Evolutionary conservation across 176 grass and related monocot species (phyloP), one percentile per base, ranked within the genome.

Genomic region (Rhynchospora tenuis): DNA sequence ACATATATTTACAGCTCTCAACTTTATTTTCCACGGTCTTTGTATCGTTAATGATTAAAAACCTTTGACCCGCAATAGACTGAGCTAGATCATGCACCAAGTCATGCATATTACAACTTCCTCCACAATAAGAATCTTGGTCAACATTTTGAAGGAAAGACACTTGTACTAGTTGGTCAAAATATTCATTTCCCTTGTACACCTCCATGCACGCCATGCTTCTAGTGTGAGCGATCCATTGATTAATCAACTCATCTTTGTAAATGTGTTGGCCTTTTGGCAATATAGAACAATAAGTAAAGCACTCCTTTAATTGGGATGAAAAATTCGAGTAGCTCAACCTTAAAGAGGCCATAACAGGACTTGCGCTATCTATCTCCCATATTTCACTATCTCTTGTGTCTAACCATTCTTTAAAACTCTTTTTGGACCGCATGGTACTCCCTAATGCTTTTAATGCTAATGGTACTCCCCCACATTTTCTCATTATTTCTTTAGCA

Each of bases 401-500:
- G 5, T 43, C 42, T 2, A 26, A 1, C 80, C 71, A 86, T 1
- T 43, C 27, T 24, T 24, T n/a, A 38, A 70, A 38, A 6, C 0
- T 50, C 7, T 24, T 2, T 19, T 24, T 77, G 5, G 0, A 68
- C 16, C 0, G 13, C 24, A 80, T n/a, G 0, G 3, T 82, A 22
- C 52, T 15, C 19, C 61, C 88, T 59, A 90, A 16, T 23, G 2
- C 42, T 71, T 80, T 83, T 17, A 83, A 56, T 26, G 80, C 85
- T 60, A 90, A 47, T 0, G 88, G 88, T 3, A 90, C 7, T 6
- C 88, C 88, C 27, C 62, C 80, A 86, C 84, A 90, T 57, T 81
- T 84, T 1, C 45, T 64, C 9, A 89, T 9, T 43, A 83, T 83
- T 0, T 66, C 77, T 56, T 57, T 86, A 0, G 79, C 88, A 28